Percentiles rank a stretch among this genome's conserved stretches.
Conservation (phyloP, 495 filamentous ascomycete genomes). For the Xylaria venustula region DNA sequence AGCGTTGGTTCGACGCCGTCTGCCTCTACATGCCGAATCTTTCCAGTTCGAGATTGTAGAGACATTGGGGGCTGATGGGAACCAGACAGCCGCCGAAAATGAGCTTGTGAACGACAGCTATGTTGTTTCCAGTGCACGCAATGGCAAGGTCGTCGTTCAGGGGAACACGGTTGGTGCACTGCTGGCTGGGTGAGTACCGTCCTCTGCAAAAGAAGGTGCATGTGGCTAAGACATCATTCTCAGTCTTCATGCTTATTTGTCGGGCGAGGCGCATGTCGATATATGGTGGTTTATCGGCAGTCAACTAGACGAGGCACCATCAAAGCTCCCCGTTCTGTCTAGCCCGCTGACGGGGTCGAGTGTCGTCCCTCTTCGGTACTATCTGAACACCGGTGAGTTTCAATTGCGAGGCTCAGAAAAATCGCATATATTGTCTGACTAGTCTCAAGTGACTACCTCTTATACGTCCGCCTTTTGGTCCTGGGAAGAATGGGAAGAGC, state of each 20-base stretch:
- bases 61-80: conserved; percentile 7
- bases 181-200: conserved; percentile 39
- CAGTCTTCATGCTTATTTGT: conserved; percentile 51
- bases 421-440: neutral
- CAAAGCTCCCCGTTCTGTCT: conserved; percentile 29
- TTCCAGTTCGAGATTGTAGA: conserved; percentile 41
- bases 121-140: conserved; percentile 32
- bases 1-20: conserved; percentile 44
- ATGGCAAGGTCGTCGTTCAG: conserved; percentile 45
- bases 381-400: conserved; percentile 46
- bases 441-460: conserved; percentile 47
- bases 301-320: conserved; percentile 30
- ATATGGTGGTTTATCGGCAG: conserved; percentile 52
- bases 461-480: conserved; percentile 55
- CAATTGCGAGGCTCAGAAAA: neutral
- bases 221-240: neutral
- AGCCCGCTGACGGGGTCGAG: conserved; percentile 28
- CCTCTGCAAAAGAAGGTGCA: neutral
- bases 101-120: conserved; percentile 41
- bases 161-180: conserved; percentile 48
- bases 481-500: conserved; percentile 55
- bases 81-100: neutral
- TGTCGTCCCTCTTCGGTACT: conserved; percentile 54
- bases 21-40: conserved; percentile 41
- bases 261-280: conserved; percentile 47